Evolutionary conservation across 305 asterid species (phyloP), one percentile per base, ranked within the genome.

Genomic region (Fraxinus paxiana): DNA sequence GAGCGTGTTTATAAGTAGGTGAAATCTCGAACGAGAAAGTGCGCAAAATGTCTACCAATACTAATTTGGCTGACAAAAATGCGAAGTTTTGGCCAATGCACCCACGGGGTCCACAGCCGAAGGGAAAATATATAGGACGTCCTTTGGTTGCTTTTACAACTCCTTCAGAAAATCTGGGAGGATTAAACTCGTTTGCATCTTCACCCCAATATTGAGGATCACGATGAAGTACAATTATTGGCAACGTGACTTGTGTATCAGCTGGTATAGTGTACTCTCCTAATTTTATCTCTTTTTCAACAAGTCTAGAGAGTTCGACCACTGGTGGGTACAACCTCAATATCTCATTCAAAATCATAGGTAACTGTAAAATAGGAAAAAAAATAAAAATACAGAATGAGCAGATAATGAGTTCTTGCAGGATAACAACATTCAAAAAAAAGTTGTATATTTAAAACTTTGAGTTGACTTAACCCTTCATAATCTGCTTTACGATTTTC

Each of bases 71-170:
- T 37, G 76, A 81, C 65, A 51, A 70, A 1, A 85, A 6, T 0
- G 80, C 84, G 12, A 82, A 79, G 46, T 85, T 85, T 13, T 67
- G 67, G n/a, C 87, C 85, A 1, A 85, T 79, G 71, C 87, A 85
- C 0, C 30, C 82, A 9, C 85, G 87, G 0, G 51, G 77, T 12
- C 85, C 87, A 84, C 84, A 82, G n/a, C 85, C 83, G 65, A 85
- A 85, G 10, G 87, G 87, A 15, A 85, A 31, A 79, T 75, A 85
- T 3, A 83, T 82, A 1, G 85, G 77, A 4, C 54, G 81, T 1
- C 81, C 83, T 1, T 85, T 82, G 2, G 84, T 78, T 5, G 85
- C 87, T 76, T 82, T 85, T 4, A 77, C 8, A 4, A 79, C 83
- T 5, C 87, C 85, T 63, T 80, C 85, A 3, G 85, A 61, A 33